Evolutionary conservation across 768 basidiomycete genomes (phyloP), one percentile per base, ranked within the genome.

Genomic region (Auricularia heimuer): DNA sequence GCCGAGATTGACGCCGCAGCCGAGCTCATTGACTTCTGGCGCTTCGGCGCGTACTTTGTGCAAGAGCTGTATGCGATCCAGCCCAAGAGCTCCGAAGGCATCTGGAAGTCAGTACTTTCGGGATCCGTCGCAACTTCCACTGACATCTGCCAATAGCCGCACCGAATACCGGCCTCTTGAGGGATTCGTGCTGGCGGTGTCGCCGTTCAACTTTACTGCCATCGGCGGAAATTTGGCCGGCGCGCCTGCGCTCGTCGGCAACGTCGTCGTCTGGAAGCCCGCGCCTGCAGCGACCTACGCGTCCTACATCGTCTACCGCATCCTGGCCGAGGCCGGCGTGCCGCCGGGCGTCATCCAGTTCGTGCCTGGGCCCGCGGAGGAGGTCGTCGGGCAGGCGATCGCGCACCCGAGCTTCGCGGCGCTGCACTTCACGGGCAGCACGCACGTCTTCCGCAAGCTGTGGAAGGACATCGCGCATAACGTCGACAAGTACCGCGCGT

Each of bases 1-100:
- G 97, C 97, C 16, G 97, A 99, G 81, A 98, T 99, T 68, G 97
- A 99, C 75, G 93, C 97, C 64, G 97, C 94, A 18, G 96, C 97
- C 3, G 97, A 99, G 94, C 79, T 98, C 64, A 75, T 83, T 42
- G 97, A 99, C 76, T 99, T 99, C 81, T 85, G 98, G 77, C 84
- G 97, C 62, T 99, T 99, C 70, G 91, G 93, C 35, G 96, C 96
- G 71, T 94, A 96, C 76, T 98, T 89, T 73, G 94, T 97, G 29
- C 94, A 98, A 75, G 92, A 98, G 71, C 80, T 99, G 56, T 98
- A 98, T 75, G 71, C 87, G 37, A 89, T 90, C 69, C 97, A 99
- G 71, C 97, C 97, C 1, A 88, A 88, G 77, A 98, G 98, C 74
- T 77, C 92, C 2, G 72, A 85, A 7, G 94, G 94, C 6, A 80